These are phyloP conservation scores for Lasiosphaeria hispida DNA, from an alignment of 495 filamentous ascomycete genomes.

Conservation along the genomic window DNA sequence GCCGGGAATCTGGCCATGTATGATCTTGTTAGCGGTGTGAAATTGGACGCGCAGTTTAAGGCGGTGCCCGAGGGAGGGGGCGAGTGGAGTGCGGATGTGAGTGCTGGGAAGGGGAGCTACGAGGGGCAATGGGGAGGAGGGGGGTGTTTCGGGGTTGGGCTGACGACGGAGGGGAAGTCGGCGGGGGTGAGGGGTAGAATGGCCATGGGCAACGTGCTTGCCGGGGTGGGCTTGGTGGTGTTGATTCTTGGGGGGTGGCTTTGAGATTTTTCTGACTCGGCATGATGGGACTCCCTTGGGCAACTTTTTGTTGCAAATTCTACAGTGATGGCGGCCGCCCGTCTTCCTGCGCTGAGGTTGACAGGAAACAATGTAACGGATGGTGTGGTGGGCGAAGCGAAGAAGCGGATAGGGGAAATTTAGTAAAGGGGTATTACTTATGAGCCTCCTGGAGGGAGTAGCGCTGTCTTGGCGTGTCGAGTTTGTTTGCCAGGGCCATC, in stretches of 20 bases:
- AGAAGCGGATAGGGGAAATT: no score
- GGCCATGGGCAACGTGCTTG: neutral
- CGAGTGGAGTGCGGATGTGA: neutral
- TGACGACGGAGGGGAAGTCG: neutral
- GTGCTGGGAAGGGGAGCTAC: neutral
- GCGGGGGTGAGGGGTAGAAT: neutral
- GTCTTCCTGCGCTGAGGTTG: no score
- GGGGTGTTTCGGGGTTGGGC: conserved; percentile 4
- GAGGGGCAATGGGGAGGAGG: conserved; percentile 4
- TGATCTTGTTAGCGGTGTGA: neutral
- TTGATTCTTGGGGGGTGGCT: neutral
- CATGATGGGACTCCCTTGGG: no score
- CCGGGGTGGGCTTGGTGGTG: neutral
- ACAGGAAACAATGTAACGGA: no score
- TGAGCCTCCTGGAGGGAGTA: no score
- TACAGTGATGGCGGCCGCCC: no score
- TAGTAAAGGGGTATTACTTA: no score
- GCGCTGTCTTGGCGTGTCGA: no score
- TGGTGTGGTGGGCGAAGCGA: no score
- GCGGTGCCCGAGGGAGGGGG: neutral
- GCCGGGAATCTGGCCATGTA: neutral
- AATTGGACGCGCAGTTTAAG: neutral
- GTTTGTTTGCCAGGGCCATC: no score
- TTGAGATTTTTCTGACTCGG: no score
- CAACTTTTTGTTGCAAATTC: no score